Evolutionary conservation across 805 yeast species (phyloP).

Genomic region (Suhomyces emberorum): DNA sequence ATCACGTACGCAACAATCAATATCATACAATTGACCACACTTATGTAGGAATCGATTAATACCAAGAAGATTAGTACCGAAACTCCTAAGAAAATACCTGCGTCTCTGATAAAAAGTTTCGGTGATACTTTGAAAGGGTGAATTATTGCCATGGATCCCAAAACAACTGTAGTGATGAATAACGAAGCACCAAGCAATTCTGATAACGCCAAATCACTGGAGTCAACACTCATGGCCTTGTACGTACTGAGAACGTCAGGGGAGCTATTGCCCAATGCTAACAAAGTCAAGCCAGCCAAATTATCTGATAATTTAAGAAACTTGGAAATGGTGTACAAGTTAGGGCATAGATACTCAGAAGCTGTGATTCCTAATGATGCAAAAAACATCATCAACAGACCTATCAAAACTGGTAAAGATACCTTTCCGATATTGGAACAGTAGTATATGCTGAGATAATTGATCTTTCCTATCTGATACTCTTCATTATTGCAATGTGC

Average conservation of each 20-base stretch:
- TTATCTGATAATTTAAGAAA: slow-evolving; percentile 66
- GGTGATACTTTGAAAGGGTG: slow-evolving; percentile 60
- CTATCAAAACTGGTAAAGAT: slow-evolving; percentile 15
- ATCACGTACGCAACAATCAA: slow-evolving; percentile 55
- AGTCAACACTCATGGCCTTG: slow-evolving; percentile 71
- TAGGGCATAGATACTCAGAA: slow-evolving; percentile 79
- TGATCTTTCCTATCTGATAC: slow-evolving; percentile 30
- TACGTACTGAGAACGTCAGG: slow-evolving; percentile 87
- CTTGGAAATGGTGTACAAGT: slow-evolving; percentile 62
- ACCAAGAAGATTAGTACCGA: slow-evolving; percentile 49
- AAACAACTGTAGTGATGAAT: slow-evolving; percentile 73
- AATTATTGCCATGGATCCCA: slow-evolving; percentile 72
- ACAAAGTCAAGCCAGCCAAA: slow-evolving; percentile 77
- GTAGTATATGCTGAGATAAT: slow-evolving; percentile 37
- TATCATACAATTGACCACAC: slow-evolving; percentile 50
- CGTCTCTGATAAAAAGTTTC: slow-evolving; percentile 56
- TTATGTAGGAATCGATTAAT: slow-evolving; percentile 53
- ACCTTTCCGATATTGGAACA: slow-evolving; percentile 16
- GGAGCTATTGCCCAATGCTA: slow-evolving; percentile 90
- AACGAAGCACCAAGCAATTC: slow-evolving; percentile 90
- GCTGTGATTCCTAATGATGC: slow-evolving; percentile 73
- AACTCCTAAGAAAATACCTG: slow-evolving; percentile 51
- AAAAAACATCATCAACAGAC: slow-evolving; percentile 45
- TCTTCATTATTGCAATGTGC: slow-evolving; percentile 28
- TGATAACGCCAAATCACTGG: slow-evolving; percentile 78